Base-by-base conservation (phyloP, 1,139 yeast genomes). In the Candida sanyaensis region DNA sequence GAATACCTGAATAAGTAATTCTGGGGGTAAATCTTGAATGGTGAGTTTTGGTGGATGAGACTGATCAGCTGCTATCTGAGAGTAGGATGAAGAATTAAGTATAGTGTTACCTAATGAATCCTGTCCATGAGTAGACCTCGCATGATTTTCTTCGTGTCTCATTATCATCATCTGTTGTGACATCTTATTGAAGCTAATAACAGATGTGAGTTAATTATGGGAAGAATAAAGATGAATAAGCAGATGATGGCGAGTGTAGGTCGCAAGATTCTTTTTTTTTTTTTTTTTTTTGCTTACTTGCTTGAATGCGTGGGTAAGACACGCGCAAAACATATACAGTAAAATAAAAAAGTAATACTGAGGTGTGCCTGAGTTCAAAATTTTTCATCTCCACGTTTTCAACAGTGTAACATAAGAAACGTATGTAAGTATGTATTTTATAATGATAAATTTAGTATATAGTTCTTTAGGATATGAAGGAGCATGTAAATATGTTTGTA, bases 1-100 rank as follows among this genome's bases (percentile, higher is more conserved):
- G 53, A 86, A 79, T 17, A 85, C 70, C 44, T 74, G 69, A 44
- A 83, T 77, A 50, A 85, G 66, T 4, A 85, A 60, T 60, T 86
- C 93, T 1, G 71, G 57, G 0, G 92, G 92, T 8, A 86, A 66
- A 26, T 72, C 72, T 50, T 69, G 65, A 33, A 74, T 60, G 36
- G 38, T 44, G 11, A 47, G 6, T 27, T 31, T 37, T 12, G 42
- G 51, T 17, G 13, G 39, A 27, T 11, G 31, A n/a, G 30, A 33
- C 27, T 12, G 31, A 26, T 6, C 33, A 10, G 13, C 4, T 26
- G 28, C 6, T 7, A 12, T 8, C 10, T 17, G 21, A 17, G 11
- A 21, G 17, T 32, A 33, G 28, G n/a, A n/a, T 23, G 29, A 17
- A n/a, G 44, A 37, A 5, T 21, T 29, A 11, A 17, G 47, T 7